Percentiles rank a stretch among this genome's conserved stretches.
Evolutionary conservation across 2,329 filamentous ascomycete species (phyloP).

Genomic region (Ceratocystis albifundus): DNA sequence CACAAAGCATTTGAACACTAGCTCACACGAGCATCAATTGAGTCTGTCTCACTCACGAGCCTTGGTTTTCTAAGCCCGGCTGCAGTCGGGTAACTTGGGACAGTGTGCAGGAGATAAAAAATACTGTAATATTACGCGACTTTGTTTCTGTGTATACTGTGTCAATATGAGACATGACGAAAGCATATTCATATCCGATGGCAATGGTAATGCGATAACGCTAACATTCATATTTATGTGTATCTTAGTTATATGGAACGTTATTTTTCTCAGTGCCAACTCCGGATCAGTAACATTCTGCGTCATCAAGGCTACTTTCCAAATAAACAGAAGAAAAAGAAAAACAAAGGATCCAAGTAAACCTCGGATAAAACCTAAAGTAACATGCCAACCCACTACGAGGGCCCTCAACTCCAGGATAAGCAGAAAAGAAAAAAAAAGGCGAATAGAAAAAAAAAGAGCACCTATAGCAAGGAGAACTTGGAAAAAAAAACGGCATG

Average conservation of each 20-base stretch:
- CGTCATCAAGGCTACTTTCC: background rate
- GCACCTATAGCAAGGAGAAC: background rate
- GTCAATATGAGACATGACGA: too few species aligned
- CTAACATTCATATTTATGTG: too few species aligned
- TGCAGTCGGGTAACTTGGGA: conserved; percentile 5
- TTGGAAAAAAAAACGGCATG: background rate
- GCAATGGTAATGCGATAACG: too few species aligned
- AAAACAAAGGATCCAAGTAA: conserved; percentile 1
- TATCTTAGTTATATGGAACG: too few species aligned
- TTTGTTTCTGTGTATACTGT: background rate
- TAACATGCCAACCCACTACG: conserved; percentile 5
- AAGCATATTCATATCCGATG: too few species aligned
- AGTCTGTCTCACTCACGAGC: background rate
- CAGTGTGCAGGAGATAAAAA: background rate
- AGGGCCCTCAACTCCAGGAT: conserved; percentile 18
- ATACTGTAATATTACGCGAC: background rate
- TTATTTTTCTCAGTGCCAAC: too few species aligned
- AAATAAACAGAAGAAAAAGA: conserved; percentile 3
- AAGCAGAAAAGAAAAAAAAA: conserved; percentile 16
- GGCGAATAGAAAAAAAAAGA: conserved; percentile 7
- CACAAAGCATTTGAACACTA: background rate
- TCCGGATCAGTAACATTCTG: background rate
- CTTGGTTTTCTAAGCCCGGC: conserved; percentile 3
- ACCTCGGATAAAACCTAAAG: background rate
- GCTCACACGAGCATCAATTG: background rate